Conservation (phyloP, 768 basidiomycete genomes). For the Phaffia australis region DNA sequence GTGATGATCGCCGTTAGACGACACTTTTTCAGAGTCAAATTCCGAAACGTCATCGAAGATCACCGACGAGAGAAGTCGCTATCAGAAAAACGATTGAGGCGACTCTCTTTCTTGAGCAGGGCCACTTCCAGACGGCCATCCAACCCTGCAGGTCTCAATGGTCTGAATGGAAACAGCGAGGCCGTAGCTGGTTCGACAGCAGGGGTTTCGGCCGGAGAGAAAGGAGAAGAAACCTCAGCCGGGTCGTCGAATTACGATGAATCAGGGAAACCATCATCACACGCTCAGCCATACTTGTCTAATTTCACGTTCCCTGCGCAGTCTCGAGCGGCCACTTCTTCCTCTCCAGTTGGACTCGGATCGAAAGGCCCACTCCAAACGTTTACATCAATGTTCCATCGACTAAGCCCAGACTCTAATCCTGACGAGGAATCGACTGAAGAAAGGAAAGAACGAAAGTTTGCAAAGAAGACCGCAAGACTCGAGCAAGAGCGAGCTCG, state of each 20-base stretch:
- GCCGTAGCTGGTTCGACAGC: background rate
- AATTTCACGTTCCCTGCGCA: too few species aligned
- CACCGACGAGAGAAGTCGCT: constrained; percentile 29
- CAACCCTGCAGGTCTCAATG: constrained; percentile 26
- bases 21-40: constrained; percentile 59
- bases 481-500: constrained; percentile 28
- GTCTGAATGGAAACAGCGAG: constrained; percentile 20
- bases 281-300: too few species aligned
- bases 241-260: background rate
- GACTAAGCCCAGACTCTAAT: too few species aligned
- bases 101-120: constrained; percentile 26
- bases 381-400: too few species aligned
- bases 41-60: constrained; percentile 49
- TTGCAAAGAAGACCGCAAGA: constrained; percentile 25
- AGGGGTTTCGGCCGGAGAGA: background rate
- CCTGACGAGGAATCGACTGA: constrained; percentile 21
- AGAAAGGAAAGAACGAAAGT: constrained; percentile 29
- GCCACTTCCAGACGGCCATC: constrained; percentile 29
- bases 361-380: too few species aligned
- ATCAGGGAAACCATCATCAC: too few species aligned
- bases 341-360: too few species aligned
- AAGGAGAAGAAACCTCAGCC: background rate
- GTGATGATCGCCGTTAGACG: constrained; percentile 67
- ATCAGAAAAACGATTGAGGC: background rate
- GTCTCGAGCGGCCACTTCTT: too few species aligned